A percentile compares a stretch with the other conserved stretches of the same genome.
Conservation (phyloP, 129 eudicot genomes). For the Centrapalus pauciflorus region DNA sequence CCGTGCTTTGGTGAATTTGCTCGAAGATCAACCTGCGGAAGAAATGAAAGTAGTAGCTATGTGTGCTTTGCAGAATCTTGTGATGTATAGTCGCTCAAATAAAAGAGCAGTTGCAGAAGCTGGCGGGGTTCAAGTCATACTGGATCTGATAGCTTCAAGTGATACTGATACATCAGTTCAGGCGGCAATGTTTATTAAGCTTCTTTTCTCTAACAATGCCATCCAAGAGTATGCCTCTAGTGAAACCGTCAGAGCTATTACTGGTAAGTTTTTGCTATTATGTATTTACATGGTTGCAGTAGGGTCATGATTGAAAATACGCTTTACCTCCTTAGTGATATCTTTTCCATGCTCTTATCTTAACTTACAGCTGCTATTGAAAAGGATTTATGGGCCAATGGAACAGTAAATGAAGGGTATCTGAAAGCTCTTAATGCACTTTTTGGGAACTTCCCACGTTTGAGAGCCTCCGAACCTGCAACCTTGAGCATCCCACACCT, state of each 20-base stretch:
- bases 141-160: slow-evolving; percentile 84
- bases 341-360: slow-evolving; percentile 2
- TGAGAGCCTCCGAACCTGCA: slow-evolving; percentile 97
- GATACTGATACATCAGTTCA: slow-evolving; percentile 93
- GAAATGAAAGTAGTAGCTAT: slow-evolving; percentile 98
- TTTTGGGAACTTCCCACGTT: slow-evolving; percentile 92
- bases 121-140: slow-evolving; percentile 94
- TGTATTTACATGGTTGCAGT: no score
- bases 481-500: slow-evolving; percentile 94
- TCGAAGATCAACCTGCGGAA: slow-evolving; percentile 96
- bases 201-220: slow-evolving; percentile 87
- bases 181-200: slow-evolving; percentile 92
- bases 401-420: slow-evolving; percentile 89
- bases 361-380: slow-evolving; percentile 81
- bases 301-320: slow-evolving; percentile 7
- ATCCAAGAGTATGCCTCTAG: slow-evolving; percentile 98
- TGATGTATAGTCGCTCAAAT: slow-evolving; percentile 91
- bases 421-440: slow-evolving; percentile 90
- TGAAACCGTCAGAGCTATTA: slow-evolving; percentile 97
- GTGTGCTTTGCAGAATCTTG: slow-evolving; percentile 97
- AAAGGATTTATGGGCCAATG: slow-evolving; percentile 95
- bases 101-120: slow-evolving; percentile 99
- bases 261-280: slow-evolving; percentile 49
- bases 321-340: neutral
- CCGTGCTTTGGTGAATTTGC: slow-evolving; percentile 89